A percentile compares a stretch with the other conserved stretches of the same genome.
Evolutionary conservation across 164 flowering plant species (phyloP).

Genomic region (Vitis rotundifolia): DNA sequence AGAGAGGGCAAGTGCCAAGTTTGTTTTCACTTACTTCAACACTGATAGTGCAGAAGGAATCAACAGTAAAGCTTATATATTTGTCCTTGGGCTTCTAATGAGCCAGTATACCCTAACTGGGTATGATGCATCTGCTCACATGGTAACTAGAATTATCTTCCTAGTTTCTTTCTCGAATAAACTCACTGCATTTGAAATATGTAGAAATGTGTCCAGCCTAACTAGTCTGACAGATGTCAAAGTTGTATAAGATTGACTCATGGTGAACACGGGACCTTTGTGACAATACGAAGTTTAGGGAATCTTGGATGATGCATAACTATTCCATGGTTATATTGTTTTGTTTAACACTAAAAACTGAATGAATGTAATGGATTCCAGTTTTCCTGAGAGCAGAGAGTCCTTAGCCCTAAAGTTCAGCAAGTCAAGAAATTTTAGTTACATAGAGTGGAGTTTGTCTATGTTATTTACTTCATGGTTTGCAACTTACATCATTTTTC

Average conservation of each 20-base stretch:
- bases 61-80: constrained; percentile 64
- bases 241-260: too few relatives aligned
- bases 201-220: background rate
- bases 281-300: background rate
- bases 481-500: background rate
- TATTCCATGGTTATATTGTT: background rate
- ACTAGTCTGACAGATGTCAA: too few relatives aligned
- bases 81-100: constrained; percentile 87
- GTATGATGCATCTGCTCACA: constrained; percentile 97
- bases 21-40: constrained; percentile 94
- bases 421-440: too few relatives aligned
- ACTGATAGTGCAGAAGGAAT: constrained; percentile 82
- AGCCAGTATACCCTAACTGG: constrained; percentile 94
- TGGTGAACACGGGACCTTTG: background rate
- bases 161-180: background rate
- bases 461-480: too few relatives aligned
- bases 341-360: background rate
- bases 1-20: constrained; percentile 70
- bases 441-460: too few relatives aligned
- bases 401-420: background rate
- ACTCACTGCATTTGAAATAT: background rate
- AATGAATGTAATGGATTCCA: background rate
- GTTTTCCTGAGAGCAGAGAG: background rate
- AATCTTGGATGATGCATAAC: background rate
- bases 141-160: constrained; percentile 51